Evolutionary conservation across 2,329 filamentous ascomycete genomes (phyloP).

Genomic region (Elsinoe perseae): DNA sequence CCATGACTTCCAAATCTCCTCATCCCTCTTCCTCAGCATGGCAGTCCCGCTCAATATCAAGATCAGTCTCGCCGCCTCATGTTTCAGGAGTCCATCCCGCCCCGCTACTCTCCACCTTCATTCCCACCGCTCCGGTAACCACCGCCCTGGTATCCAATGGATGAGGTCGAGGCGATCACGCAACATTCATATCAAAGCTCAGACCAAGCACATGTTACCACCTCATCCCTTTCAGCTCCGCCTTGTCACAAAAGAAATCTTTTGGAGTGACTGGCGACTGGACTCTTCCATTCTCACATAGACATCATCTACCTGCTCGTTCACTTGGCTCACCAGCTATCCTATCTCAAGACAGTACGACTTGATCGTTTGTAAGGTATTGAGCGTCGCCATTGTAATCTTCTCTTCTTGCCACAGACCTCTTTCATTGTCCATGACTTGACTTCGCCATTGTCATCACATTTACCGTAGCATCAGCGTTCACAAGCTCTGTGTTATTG

Average conservation of each 20-base stretch:
- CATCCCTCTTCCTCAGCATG: neutral
- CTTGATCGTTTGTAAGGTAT: neutral
- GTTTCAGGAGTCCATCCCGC: neutral
- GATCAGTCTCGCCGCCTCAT: neutral
- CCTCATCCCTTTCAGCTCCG: neutral
- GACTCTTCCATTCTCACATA: neutral
- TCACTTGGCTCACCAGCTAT: neutral
- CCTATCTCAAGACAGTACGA: neutral
- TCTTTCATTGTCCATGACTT: neutral
- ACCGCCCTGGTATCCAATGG: neutral
- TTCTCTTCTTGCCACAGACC: neutral
- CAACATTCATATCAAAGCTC: neutral
- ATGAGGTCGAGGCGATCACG: neutral
- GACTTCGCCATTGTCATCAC: neutral
- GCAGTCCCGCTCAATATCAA: neutral
- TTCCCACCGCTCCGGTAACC: slow-evolving; percentile 1
- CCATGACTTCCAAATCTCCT: neutral
- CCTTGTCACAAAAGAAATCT: neutral
- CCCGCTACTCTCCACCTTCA: neutral
- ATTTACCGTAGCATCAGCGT: neutral
- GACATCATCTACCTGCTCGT: neutral
- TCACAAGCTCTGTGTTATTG: neutral
- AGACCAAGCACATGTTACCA: neutral
- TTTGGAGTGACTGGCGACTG: neutral
- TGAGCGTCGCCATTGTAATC: neutral